Evolutionary conservation across 805 yeast genomes (phyloP).

Genomic region (Metschnikowia henanensis): DNA sequence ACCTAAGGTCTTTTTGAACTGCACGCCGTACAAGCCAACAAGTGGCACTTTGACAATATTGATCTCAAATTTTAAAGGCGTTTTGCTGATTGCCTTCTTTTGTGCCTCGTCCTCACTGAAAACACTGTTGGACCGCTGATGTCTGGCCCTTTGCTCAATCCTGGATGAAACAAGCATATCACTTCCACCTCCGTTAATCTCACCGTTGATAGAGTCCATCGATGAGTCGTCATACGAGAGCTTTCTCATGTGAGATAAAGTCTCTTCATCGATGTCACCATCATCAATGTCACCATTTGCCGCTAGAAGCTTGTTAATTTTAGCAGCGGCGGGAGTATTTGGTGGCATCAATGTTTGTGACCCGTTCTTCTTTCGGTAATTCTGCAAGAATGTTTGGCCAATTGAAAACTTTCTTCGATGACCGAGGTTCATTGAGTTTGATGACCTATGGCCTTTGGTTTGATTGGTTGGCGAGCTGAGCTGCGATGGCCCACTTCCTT

Average conservation of each 20-base stretch:
- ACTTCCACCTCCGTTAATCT: slow-evolving; percentile 47
- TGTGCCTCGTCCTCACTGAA: slow-evolving; percentile 18
- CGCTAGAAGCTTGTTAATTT: slow-evolving; percentile 30
- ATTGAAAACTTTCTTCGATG: slow-evolving; percentile 66
- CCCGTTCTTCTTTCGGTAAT: slow-evolving; percentile 50
- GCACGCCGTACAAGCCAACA: slow-evolving; percentile 89
- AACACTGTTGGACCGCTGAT: slow-evolving; percentile 30
- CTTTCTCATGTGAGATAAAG: slow-evolving; percentile 25
- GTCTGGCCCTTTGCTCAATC: slow-evolving; percentile 50
- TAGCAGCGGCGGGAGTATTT: slow-evolving; percentile 54
- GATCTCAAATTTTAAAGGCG: slow-evolving; percentile 84
- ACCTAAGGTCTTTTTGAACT: slow-evolving; percentile 89
- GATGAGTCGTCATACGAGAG: slow-evolving; percentile 59
- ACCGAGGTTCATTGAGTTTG: slow-evolving; percentile 35
- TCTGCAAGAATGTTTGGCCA: slow-evolving; percentile 53
- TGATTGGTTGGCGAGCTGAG: slow-evolving; percentile 10
- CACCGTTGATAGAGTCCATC: slow-evolving; percentile 53
- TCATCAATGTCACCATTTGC: slow-evolving; percentile 29
- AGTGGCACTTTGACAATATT: slow-evolving; percentile 91
- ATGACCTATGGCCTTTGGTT: slow-evolving; percentile 35
- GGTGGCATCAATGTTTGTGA: slow-evolving; percentile 46
- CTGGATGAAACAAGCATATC: slow-evolving; percentile 64
- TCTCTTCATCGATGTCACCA: slow-evolving; percentile 31
- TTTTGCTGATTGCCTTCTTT: slow-evolving; percentile 20
- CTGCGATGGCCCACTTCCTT: slow-evolving; percentile 23